A percentile compares a stretch with the other conserved stretches of the same genome.
Evolutionary conservation across 768 basidiomycete species (phyloP).

Genomic region (Boletus rex-veris): DNA sequence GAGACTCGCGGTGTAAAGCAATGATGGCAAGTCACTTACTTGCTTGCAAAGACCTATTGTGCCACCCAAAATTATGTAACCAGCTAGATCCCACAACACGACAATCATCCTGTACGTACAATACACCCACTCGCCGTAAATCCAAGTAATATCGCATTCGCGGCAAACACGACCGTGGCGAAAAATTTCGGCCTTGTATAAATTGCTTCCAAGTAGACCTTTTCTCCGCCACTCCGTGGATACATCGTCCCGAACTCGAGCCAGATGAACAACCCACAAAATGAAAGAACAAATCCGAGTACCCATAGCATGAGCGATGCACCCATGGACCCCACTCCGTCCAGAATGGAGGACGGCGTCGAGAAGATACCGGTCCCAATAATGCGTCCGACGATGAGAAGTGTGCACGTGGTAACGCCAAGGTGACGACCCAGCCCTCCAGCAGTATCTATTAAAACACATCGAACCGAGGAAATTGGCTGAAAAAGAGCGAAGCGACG

Average conservation of each 20-base stretch:
- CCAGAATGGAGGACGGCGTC: conserved; percentile 56
- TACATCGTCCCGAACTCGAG: conserved; percentile 64
- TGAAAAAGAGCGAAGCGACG: not conserved
- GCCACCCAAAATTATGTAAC: not conserved
- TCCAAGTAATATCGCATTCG: conserved; percentile 43
- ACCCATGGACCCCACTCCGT: conserved; percentile 55
- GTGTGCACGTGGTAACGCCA: conserved; percentile 53
- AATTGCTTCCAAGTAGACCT: conserved; percentile 58
- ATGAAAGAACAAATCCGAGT: conserved; percentile 54
- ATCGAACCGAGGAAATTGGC: not conserved
- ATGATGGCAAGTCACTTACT: too few relatives aligned
- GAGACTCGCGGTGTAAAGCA: not conserved
- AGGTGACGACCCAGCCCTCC: conserved; percentile 59
- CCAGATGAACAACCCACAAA: conserved; percentile 60
- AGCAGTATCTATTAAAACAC: conserved; percentile 36
- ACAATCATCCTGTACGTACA: conserved; percentile 28
- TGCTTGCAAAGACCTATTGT: conserved; percentile 14
- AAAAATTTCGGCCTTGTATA: conserved; percentile 47
- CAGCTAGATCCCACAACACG: not conserved
- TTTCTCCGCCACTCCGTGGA: conserved; percentile 59
- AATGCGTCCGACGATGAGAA: conserved; percentile 54
- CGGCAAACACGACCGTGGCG: conserved; percentile 47
- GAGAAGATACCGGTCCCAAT: conserved; percentile 65
- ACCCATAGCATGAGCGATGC: conserved; percentile 64
- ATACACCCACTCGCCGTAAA: conserved; percentile 49